Percentiles rank a stretch among this genome's conserved stretches.
These are phyloP conservation scores for Harringtonia lauricola DNA, from an alignment of 2,329 filamentous ascomycete species.

Conservation along the genomic window DNA sequence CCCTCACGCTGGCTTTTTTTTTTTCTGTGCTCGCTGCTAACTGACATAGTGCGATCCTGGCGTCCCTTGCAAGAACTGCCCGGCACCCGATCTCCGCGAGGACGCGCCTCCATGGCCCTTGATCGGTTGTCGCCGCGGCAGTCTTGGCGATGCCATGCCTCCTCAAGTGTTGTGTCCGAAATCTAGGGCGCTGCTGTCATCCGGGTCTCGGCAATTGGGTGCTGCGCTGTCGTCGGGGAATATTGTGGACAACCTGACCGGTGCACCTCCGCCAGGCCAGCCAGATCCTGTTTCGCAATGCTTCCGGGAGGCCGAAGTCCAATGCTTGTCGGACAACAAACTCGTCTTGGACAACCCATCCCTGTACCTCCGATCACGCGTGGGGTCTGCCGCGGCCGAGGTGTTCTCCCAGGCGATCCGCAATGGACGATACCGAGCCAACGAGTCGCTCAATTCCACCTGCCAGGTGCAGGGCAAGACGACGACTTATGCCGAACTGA, in stretches of 20 bases:
- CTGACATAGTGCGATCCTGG: conserved; percentile 16
- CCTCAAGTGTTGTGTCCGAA: conserved; percentile 16
- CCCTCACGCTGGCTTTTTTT: neutral
- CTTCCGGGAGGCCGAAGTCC: conserved; percentile 17
- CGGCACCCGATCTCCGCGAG: conserved; percentile 18
- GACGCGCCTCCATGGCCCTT: conserved; percentile 20
- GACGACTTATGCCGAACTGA: conserved; percentile 18
- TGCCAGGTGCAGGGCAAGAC: conserved; percentile 10
- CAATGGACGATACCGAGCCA: conserved; percentile 17
- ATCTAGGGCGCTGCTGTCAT: conserved; percentile 7
- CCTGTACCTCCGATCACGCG: conserved; percentile 14
- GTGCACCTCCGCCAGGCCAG: conserved; percentile 3
- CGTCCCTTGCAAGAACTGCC: conserved; percentile 18
- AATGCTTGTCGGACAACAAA: conserved; percentile 19
- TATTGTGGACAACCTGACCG: conserved; percentile 3
- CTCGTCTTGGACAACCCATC: conserved; percentile 16
- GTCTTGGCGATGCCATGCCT: conserved; percentile 16
- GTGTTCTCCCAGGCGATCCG: conserved; percentile 16
- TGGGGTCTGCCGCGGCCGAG: conserved; percentile 9
- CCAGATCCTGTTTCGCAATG: conserved; percentile 12
- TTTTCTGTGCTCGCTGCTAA: neutral
- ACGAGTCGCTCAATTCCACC: conserved; percentile 11
- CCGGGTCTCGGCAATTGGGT: conserved; percentile 5
- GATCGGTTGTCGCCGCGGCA: conserved; percentile 19
- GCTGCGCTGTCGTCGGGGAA: conserved; percentile 7